phyloP scores from a whole-genome alignment of 306 rosid genomes.

The Cicer cuneatum region DNA sequence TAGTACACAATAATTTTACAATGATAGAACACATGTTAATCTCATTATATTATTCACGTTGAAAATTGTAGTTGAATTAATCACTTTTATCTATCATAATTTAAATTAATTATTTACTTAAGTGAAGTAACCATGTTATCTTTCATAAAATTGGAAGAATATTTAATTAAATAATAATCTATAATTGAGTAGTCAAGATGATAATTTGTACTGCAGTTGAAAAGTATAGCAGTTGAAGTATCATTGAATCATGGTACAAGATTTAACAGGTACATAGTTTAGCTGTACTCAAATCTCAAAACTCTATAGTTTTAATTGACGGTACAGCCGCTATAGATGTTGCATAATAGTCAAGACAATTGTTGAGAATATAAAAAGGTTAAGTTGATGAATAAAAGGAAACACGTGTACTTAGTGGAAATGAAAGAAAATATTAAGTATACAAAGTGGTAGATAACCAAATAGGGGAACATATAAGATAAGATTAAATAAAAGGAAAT shows the following conservation, averaged over 20 bases:
- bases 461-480: neutral
- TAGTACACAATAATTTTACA: too few species aligned
- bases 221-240: neutral
- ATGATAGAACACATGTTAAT: too few species aligned
- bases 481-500: neutral
- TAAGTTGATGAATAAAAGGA: neutral
- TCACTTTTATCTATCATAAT: too few species aligned
- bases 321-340: neutral
- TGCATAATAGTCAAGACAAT: neutral
- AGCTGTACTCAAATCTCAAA: neutral
- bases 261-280: neutral
- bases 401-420: neutral
- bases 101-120: too few species aligned
- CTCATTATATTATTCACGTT: too few species aligned
- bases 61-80: too few species aligned
- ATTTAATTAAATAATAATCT: too few species aligned
- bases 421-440: neutral
- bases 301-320: neutral
- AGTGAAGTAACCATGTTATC: too few species aligned
- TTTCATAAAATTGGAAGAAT: too few species aligned
- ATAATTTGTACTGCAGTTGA: too few species aligned
- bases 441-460: slow-evolving; percentile 7
- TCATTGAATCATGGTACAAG: neutral
- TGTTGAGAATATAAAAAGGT: neutral
- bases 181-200: too few species aligned